Evolutionary conservation across 305 asterid genomes (phyloP).

Genomic region (Rubia peregrina): DNA sequence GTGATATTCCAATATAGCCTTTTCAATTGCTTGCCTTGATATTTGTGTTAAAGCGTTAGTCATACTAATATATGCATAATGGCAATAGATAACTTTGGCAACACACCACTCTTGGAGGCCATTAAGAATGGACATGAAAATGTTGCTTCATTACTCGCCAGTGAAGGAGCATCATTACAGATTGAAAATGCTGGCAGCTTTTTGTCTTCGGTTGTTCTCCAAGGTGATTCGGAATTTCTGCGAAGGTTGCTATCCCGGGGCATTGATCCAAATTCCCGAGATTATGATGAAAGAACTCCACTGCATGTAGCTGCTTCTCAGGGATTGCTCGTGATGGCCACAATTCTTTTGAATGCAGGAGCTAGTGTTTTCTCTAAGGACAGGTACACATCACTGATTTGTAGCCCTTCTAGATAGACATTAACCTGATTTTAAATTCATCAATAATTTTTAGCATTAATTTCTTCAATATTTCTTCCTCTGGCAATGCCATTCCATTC

Average conservation of each 20-base stretch:
- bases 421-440: too few species aligned
- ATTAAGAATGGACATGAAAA: slow-evolving; percentile 67
- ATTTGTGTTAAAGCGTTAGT: not conserved
- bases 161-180: slow-evolving; percentile 60
- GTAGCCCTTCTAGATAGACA: too few species aligned
- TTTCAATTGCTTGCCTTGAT: not conserved
- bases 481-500: too few species aligned
- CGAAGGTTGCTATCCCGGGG: slow-evolving; percentile 56
- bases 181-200: slow-evolving; percentile 60
- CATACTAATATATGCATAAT: not conserved
- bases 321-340: slow-evolving; percentile 61
- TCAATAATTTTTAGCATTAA: too few species aligned
- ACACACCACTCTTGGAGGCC: slow-evolving; percentile 70
- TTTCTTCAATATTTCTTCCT: too few species aligned
- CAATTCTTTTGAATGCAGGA: slow-evolving; percentile 63
- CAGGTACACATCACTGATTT: slow-evolving; percentile 32
- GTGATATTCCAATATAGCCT: slow-evolving; percentile 25
- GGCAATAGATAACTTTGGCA: slow-evolving; percentile 62
- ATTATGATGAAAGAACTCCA: slow-evolving; percentile 67
- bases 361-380: slow-evolving; percentile 65
- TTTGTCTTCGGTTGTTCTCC: slow-evolving; percentile 59
- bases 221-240: slow-evolving; percentile 71
- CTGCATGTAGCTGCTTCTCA: slow-evolving; percentile 76
- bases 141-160: slow-evolving; percentile 53
- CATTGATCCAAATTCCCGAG: slow-evolving; percentile 55